A percentile compares a stretch with the other conserved stretches of the same genome.
Evolutionary conservation across 75 land plant species (phyloP).

Genomic region (Azolla pinnata): DNA sequence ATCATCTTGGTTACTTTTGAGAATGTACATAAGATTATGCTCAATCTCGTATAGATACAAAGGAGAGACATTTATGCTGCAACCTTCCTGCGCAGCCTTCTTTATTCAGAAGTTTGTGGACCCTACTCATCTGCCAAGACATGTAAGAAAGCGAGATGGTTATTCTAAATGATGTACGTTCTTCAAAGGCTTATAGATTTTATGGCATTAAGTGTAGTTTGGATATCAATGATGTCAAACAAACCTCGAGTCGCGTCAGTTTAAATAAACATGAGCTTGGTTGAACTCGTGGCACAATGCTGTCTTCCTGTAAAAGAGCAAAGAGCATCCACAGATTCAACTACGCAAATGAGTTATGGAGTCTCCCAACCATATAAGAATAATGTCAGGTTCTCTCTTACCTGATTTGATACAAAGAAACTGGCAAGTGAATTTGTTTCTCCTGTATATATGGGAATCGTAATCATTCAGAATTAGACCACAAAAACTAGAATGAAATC

Average conservation of each 20-base stretch:
- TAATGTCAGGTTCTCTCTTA: neutral
- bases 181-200: neutral
- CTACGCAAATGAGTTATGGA: neutral
- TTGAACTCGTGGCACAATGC: neutral
- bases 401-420: neutral
- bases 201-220: neutral
- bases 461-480: no score
- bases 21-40: no score
- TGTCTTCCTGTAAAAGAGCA: neutral
- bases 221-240: neutral
- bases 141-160: no score
- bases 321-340: neutral
- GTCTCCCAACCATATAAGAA: no score
- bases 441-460: no score
- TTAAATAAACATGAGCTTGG: neutral
- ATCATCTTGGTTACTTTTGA: no score
- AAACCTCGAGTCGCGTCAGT: neutral
- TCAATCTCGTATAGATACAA: neutral
- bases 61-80: neutral
- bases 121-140: neutral
- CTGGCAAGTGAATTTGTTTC: neutral
- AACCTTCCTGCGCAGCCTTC: neutral
- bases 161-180: neutral
- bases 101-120: neutral
- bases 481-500: neutral